These are phyloP conservation scores for Panus rudis DNA, from an alignment of 768 basidiomycete genomes.

Conservation along the genomic window DNA sequence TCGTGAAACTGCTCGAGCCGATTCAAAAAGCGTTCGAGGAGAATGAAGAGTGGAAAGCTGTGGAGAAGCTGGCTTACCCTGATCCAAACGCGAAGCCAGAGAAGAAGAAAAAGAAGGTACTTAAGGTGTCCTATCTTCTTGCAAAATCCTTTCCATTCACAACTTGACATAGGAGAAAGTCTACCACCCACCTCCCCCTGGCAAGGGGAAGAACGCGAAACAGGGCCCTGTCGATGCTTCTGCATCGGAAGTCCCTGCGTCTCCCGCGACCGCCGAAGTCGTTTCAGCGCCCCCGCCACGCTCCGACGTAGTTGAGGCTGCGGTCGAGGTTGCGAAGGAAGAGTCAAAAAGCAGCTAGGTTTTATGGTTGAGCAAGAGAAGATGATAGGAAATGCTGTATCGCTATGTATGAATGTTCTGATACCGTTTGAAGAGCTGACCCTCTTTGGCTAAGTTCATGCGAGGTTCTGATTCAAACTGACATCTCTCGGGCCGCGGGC, in stretches of 20 bases:
- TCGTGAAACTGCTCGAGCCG: conserved; percentile 71
- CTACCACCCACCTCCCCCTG: conserved; percentile 79
- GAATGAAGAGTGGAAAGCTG: conserved; percentile 73
- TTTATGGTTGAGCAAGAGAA: too few species aligned
- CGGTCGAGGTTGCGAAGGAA: neutral
- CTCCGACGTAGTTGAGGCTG: neutral
- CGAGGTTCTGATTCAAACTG: too few species aligned
- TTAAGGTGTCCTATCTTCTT: conserved; percentile 3
- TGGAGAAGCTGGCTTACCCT: conserved; percentile 80
- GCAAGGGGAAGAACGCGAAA: conserved; percentile 58
- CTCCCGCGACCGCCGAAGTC: conserved; percentile 1
- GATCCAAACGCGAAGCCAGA: conserved; percentile 57
- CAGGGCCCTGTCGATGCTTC: conserved; percentile 18
- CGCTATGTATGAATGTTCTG: too few species aligned
- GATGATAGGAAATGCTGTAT: too few species aligned
- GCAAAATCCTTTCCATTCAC: neutral
- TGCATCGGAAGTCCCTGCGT: conserved; percentile 6
- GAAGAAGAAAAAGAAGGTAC: conserved; percentile 58
- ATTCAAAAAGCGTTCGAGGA: conserved; percentile 72
- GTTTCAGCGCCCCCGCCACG: conserved; percentile 1
- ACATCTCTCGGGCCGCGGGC: too few species aligned
- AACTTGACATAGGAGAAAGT: conserved; percentile 54
- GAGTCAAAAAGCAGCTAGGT: neutral
- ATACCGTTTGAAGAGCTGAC: too few species aligned
- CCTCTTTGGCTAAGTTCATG: too few species aligned